phyloP scores from a whole-genome alignment of 2,329 filamentous ascomycete genomes.

The Fusarium nanum region DNA sequence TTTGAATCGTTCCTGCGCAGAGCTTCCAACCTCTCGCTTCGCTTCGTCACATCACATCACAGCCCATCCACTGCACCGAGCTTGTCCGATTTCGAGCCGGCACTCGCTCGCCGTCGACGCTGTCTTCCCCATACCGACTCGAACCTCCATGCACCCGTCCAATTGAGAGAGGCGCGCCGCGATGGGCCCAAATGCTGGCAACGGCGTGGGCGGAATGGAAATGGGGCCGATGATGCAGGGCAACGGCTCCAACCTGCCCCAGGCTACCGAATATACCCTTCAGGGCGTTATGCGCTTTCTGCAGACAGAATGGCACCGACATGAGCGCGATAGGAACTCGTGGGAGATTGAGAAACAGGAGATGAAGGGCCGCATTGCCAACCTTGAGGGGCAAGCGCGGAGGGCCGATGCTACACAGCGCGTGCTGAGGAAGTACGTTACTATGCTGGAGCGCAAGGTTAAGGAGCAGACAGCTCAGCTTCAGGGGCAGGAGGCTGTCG shows the following conservation, averaged over 20 bases:
- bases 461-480: conserved; percentile 82
- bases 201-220: conserved; percentile 61
- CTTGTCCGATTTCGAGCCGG: conserved; percentile 39
- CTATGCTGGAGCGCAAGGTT: conserved; percentile 88
- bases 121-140: conserved; percentile 38
- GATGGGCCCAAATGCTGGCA: conserved; percentile 59
- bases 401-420: conserved; percentile 90
- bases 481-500: conserved; percentile 58
- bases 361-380: conserved; percentile 97
- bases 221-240: conserved; percentile 59
- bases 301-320: conserved; percentile 98
- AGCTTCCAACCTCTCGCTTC: conserved; percentile 15
- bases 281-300: conserved; percentile 97
- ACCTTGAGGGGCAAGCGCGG: conserved; percentile 88
- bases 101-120: conserved; percentile 33
- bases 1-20: conserved; percentile 24
- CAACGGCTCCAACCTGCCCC: conserved; percentile 63
- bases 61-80: conserved; percentile 28
- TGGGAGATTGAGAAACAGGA: conserved; percentile 99
- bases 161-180: conserved; percentile 52
- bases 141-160: conserved; percentile 54
- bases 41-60: conserved; percentile 28
- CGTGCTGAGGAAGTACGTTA: conserved; percentile 88
- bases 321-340: conserved; percentile 95
- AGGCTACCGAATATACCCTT: conserved; percentile 71